phyloP scores from a whole-genome alignment of 2,329 filamentous ascomycete species.

The Ceratocystis alfenasii region DNA sequence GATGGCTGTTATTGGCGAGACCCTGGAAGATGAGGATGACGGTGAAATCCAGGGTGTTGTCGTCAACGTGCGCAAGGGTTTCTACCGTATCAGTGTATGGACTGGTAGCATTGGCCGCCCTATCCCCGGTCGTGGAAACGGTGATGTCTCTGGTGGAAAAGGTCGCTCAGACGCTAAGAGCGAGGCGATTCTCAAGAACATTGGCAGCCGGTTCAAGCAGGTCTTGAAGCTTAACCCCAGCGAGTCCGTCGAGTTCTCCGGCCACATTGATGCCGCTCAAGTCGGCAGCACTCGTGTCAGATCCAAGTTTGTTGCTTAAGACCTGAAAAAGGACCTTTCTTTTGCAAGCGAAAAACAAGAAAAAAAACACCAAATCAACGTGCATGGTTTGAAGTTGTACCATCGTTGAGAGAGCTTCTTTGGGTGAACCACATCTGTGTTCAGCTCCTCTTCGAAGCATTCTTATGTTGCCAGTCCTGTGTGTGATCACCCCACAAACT shows the following conservation, averaged over 20 bases:
- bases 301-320: constrained; percentile 78
- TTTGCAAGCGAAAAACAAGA: neutral
- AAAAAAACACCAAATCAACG: constrained; percentile 7
- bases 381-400: neutral
- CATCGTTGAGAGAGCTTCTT: constrained; percentile 6
- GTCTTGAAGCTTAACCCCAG: constrained; percentile 64
- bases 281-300: constrained; percentile 89
- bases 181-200: constrained; percentile 68
- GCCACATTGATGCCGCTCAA: constrained; percentile 88
- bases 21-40: constrained; percentile 84
- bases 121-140: constrained; percentile 62
- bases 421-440: constrained; percentile 6
- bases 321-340: neutral
- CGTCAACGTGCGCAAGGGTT: constrained; percentile 95
- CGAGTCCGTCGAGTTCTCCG: constrained; percentile 86
- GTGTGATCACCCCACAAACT: constrained; percentile 6
- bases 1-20: constrained; percentile 93
- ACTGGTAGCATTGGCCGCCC: constrained; percentile 85
- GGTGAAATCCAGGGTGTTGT: constrained; percentile 99
- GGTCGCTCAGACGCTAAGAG: constrained; percentile 70
- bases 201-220: constrained; percentile 87
- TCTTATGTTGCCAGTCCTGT: constrained; percentile 5
- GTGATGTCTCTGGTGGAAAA: constrained; percentile 62
- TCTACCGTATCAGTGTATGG: constrained; percentile 96
- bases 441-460: constrained; percentile 13